Conservation (phyloP, 75 land plant species). For the Chamaecyparis obtusa region DNA sequence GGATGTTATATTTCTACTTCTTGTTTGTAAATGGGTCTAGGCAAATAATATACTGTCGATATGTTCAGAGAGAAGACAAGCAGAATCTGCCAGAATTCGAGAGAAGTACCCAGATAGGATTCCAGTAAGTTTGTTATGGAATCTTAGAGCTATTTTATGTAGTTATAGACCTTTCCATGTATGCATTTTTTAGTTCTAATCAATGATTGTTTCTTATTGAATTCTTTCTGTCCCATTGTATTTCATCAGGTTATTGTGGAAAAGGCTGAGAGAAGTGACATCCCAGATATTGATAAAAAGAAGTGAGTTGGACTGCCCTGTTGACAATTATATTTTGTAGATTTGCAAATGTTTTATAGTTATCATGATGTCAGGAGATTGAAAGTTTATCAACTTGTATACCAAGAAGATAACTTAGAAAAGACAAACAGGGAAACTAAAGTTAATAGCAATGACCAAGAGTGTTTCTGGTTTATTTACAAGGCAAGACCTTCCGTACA, state of each 20-base stretch:
- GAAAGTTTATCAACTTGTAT: too few relatives aligned
- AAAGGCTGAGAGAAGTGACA: constrained; percentile 67
- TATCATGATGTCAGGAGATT: background rate
- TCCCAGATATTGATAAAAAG: constrained; percentile 75
- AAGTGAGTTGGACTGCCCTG: constrained; percentile 36
- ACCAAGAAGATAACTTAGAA: too few relatives aligned
- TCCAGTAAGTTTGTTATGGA: constrained; percentile 27
- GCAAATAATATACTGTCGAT: background rate
- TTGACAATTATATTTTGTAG: background rate
- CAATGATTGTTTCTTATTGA: background rate
- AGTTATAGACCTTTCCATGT: background rate
- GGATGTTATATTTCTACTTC: background rate
- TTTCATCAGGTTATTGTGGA: constrained; percentile 60
- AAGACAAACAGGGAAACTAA: too few relatives aligned
- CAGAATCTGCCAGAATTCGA: constrained; percentile 65
- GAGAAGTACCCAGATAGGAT: constrained; percentile 75
- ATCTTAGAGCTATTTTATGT: background rate
- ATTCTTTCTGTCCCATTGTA: background rate
- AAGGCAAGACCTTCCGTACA: background rate
- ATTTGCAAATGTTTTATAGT: background rate
- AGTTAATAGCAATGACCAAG: too few relatives aligned
- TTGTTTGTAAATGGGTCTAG: background rate
- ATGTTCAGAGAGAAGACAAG: constrained; percentile 45
- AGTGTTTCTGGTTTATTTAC: too few relatives aligned
- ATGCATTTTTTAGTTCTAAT: background rate